Evolutionary conservation across 495 filamentous ascomycete species (phyloP), one percentile per base, ranked within the genome.

Genomic region (Durotheca rogersii): DNA sequence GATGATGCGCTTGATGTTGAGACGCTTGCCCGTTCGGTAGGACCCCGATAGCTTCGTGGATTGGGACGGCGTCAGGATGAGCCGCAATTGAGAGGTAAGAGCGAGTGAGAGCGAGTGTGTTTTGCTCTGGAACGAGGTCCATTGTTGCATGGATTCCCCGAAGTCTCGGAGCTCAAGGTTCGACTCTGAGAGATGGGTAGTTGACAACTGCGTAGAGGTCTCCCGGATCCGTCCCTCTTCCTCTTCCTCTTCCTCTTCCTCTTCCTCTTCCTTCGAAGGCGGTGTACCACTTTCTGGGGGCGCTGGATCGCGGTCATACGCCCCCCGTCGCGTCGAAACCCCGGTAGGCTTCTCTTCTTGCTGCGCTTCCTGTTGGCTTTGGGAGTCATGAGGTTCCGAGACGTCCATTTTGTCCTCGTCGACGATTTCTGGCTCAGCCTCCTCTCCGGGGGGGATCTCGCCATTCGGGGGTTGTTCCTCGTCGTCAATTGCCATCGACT

Each of bases 1-100:
- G 56, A 99, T 97, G 69, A 99, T 99, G 37, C 91, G 88, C 67
- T 95, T 96, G 73, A 99, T 94, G 70, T 97, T 97, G 57, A 99
- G 88, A 1, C 94, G 87, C 66, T 99, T 97, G 41, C 94, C 94
- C 0, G 94, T 97, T 60, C 92, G 88, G 78, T 93, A 97, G 66
- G 95, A 90, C 51, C 94, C 94, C 1, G 92, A 90, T 60, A 97
- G 85, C 63, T 96, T 99, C 34, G 94, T 95, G 14, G 94, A 92
- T 34, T 91, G 83, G 0, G 93, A 96, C 0, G 94, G 94, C 1
- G 89, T 86, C 12, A 99, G 84, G 64, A 99, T 96, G 19, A 99
- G 83, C 23, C 92, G 89, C 23, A 99, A 85, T 58, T 96, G 93
- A 51, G 94, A 90, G 16, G 90, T 95, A 0, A 99, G 72, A 4